Base-by-base conservation (phyloP, 2,329 filamentous ascomycete genomes). In the Ceratocystis colombiana region DNA sequence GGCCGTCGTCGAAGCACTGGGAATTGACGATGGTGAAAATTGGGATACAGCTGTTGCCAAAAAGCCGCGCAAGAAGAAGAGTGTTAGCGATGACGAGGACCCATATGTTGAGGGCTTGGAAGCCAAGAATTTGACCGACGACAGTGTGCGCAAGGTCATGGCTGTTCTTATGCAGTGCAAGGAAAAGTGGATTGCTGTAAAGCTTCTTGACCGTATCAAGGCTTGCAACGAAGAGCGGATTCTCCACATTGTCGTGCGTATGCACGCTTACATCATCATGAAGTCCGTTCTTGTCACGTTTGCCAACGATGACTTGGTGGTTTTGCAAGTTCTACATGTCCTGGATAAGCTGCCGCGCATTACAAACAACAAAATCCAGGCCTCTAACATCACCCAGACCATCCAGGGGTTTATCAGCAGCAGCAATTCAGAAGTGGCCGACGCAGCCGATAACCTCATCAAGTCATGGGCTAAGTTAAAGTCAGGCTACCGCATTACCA, bases 141-240 rank as follows among this genome's bases (percentile, higher is more conserved):
- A 88, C 68, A 90, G 88, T 69, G 90, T 95, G 68, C 90, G 88
- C 72, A 96, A 95, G 77, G 90, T 96, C 75, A 96, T 96, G 90
- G 92, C 93, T 28, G 88, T 91, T 64, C 84, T 99, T 68, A 92
- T 96, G 85, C 93, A 96, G 75, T 96, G 90, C 81, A 96, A 96
- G 76, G 94, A 99, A 80, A 96, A 96, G 76, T 99, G 94, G 94
- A 96, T 99, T 75, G 91, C 90, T 2, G 91, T 96, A 76, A 97
- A 97, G 77, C 80, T 99, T 66, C 83, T 99, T 68, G 84, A 87
- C 70, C 92, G 94, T 64, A 91, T 99, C 69, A 90, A 96, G 75
- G 83, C 84, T 50, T 92, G 88, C 73, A 84, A 93, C 62, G 91
- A 96, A 71, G 90, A 96, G 72, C 86, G 86, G 69, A 90, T 96